Evolutionary conservation across 805 yeast genomes (phyloP).

Genomic region (Yarrowia deformans): DNA sequence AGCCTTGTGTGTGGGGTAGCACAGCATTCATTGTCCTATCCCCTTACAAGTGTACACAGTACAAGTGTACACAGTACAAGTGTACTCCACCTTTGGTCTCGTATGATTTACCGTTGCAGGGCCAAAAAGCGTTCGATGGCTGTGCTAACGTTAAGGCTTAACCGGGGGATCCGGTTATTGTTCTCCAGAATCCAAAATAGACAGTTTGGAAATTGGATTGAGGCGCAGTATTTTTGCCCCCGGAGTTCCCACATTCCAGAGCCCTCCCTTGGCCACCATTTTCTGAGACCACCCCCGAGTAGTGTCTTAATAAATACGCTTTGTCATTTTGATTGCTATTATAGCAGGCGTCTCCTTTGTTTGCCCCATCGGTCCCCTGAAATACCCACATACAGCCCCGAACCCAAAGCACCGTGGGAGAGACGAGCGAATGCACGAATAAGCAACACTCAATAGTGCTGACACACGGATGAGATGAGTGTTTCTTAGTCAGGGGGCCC

Average conservation of each 20-base stretch:
- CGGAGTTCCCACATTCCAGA: not conserved
- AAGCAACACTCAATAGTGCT: not conserved
- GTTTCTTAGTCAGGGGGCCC: not conserved
- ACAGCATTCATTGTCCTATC: too few species aligned
- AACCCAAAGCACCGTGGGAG: not conserved
- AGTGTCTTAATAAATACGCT: not conserved
- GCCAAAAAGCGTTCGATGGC: slow-evolving; percentile 6
- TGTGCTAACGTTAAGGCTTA: slow-evolving; percentile 34
- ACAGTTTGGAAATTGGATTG: not conserved
- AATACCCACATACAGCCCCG: not conserved
- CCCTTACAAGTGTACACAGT: too few species aligned
- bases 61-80: too few species aligned
- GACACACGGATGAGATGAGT: not conserved
- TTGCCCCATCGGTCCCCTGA: slow-evolving; percentile 18
- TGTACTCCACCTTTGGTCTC: not conserved
- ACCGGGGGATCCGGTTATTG: not conserved
- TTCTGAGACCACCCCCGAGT: not conserved
- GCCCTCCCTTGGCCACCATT: not conserved
- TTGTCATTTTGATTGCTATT: slow-evolving; percentile 1
- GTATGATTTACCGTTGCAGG: slow-evolving; percentile 8
- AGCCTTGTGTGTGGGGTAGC: too few species aligned
- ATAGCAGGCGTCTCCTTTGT: not conserved
- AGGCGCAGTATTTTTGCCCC: slow-evolving; percentile 3
- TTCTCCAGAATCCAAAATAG: slow-evolving; percentile 17
- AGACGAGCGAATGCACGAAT: slow-evolving; percentile 2